Percentiles rank a stretch among this genome's conserved stretches.
Conservation (phyloP, 441 rosid species). For the Raphanus hybrid region DNA sequence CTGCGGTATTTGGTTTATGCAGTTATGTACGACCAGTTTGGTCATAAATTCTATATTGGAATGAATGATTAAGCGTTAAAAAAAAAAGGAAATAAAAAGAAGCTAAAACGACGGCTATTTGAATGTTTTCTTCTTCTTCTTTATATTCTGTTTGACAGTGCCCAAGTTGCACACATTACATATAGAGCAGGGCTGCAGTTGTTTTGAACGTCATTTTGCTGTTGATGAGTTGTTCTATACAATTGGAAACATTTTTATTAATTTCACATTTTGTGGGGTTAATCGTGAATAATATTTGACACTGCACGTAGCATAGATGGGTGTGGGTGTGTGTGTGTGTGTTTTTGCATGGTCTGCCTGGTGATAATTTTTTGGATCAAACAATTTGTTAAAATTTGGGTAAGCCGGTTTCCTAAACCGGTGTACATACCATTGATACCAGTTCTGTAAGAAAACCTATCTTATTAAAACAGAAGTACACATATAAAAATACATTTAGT, state of each 20-base stretch:
- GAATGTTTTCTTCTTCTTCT: slow-evolving; percentile 14
- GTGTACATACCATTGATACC: too few species aligned
- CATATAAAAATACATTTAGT: too few species aligned
- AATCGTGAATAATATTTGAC: not conserved
- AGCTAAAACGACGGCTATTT: slow-evolving; percentile 18
- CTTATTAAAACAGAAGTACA: too few species aligned
- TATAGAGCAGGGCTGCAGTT: not conserved
- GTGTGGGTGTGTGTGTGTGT: too few species aligned
- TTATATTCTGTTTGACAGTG: slow-evolving; percentile 29
- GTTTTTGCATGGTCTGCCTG: not conserved
- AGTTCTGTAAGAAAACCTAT: not conserved
- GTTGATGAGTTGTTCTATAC: not conserved
- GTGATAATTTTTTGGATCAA: not conserved
- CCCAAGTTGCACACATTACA: slow-evolving; percentile 14
- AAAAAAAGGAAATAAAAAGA: not conserved
- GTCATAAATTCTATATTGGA: too few species aligned
- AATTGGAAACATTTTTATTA: not conserved
- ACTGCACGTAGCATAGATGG: too few species aligned
- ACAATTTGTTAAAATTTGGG: not conserved
- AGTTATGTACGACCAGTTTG: too few species aligned
- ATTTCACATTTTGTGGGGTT: not conserved
- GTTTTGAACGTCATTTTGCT: not conserved
- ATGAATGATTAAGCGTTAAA: too few species aligned
- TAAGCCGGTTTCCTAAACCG: not conserved
- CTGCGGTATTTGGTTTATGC: too few species aligned